A percentile compares a stretch with the other conserved stretches of the same genome.
These are phyloP conservation scores for Pichia rugopelliculosa DNA, from an alignment of 805 yeast genomes.

Conservation along the genomic window DNA sequence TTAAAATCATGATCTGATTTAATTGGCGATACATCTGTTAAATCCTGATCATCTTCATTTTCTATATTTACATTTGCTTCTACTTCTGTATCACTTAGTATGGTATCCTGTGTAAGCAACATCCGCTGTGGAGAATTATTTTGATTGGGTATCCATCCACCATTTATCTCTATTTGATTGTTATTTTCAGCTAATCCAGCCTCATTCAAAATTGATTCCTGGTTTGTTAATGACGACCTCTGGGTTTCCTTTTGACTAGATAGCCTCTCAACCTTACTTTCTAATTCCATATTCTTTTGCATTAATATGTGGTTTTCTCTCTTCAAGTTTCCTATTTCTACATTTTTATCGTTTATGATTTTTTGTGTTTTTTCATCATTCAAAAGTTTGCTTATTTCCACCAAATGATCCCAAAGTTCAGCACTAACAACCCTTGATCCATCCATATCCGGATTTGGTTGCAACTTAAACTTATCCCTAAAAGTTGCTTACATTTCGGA, in stretches of 20 bases:
- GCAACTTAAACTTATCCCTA: no score
- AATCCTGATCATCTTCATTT: slow-evolving; percentile 3
- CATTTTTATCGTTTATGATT: neutral
- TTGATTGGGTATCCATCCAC: neutral
- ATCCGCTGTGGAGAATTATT: neutral
- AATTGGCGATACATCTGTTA: slow-evolving; percentile 6
- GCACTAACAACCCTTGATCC: neutral
- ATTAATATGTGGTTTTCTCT: slow-evolving; percentile 4
- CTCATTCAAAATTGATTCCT: neutral
- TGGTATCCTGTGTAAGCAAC: slow-evolving; percentile 5
- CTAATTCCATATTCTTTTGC: neutral
- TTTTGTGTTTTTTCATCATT: neutral
- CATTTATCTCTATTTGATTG: neutral
- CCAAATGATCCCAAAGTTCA: slow-evolving; percentile 1
- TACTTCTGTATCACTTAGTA: slow-evolving; percentile 1
- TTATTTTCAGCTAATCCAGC: neutral
- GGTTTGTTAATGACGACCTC: neutral
- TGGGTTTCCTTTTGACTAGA: neutral
- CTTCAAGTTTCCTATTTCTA: neutral
- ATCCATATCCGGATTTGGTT: neutral
- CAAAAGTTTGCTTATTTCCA: neutral
- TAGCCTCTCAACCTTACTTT: neutral
- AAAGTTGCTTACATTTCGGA: no score
- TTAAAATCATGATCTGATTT: neutral
- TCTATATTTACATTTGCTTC: neutral